Evolutionary conservation across 495 filamentous ascomycete genomes (phyloP), one percentile per base, ranked within the genome.

Genomic region (Delitschia confertaspora): DNA sequence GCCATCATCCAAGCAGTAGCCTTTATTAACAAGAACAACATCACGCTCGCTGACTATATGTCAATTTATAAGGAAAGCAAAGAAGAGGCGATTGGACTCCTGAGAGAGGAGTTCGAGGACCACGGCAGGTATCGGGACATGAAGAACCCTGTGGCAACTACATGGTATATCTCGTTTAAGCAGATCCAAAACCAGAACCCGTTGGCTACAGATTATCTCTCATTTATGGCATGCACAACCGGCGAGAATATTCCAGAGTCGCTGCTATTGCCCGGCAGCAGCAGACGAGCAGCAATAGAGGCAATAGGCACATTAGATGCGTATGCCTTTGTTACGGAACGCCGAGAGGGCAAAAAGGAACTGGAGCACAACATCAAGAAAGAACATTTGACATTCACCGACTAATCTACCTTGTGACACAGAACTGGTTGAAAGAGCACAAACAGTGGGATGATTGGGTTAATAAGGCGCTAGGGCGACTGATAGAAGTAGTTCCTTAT

Each of bases 1-100:
- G 57, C 58, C 6, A 57, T 61, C 25, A 49, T 49, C 8, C 58
- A 61, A 33, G 58, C 57, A 6, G 48, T 57, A 20, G 57, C 58
- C 20, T 59, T 60, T 27, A 59, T 61, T 18, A 55, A 58, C 41
- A 49, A 14, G 3, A 58, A 57, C 25, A 21, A 52, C 20, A 45
- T 46, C 9, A 37, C 52, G 33, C 24, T 52, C 11, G 27, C 47
- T 11, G 52, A 36, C 6, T 51, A 56, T 30, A 23, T 51, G 13
- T 42, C 47, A 21, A 29, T 51, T 24, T 56, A 42, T 38, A 17
- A 33, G 38, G 8, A 43, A 35, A 14, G 20, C 18, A 32, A 21
- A 9, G 21, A 11, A 13, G 37, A 33, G 27, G 19, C 6, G 6
- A n/a, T n/a, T n/a, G 29, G 35, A 31, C 45, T 48, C 30, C 27